These are phyloP conservation scores for Salvia rosmarinus DNA, from an alignment of 257 asterid species.

Conservation along the genomic window DNA sequence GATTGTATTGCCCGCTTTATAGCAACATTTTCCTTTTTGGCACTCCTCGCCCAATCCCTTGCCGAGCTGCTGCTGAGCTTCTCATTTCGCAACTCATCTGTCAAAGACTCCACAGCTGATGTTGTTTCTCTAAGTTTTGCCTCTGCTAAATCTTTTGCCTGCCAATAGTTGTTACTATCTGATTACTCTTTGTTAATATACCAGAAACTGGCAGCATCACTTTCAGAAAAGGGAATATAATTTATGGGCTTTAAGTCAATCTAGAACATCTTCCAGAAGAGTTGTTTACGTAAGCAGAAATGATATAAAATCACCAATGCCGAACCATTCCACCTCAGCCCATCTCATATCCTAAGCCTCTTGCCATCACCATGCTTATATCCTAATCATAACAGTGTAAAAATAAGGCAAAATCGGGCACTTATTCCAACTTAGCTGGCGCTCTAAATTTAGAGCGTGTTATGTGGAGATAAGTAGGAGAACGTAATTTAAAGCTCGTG, in stretches of 20 bases:
- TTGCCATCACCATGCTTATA: neutral
- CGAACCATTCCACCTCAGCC: neutral
- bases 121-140: slow-evolving; percentile 54
- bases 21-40: slow-evolving; percentile 70
- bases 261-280: neutral
- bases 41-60: slow-evolving; percentile 64
- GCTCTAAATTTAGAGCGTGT: too few species aligned
- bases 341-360: neutral
- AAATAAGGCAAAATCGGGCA: too few species aligned
- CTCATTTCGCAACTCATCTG: slow-evolving; percentile 70
- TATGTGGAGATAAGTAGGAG: too few species aligned
- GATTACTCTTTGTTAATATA: neutral
- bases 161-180: slow-evolving; percentile 36
- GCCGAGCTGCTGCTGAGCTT: slow-evolving; percentile 68
- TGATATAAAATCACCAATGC: neutral
- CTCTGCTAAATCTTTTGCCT: slow-evolving; percentile 88
- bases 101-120: slow-evolving; percentile 56
- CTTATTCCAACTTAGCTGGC: too few species aligned
- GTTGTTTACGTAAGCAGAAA: neutral
- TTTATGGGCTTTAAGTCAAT: neutral
- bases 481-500: too few species aligned
- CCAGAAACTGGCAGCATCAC: slow-evolving; percentile 12
- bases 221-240: neutral
- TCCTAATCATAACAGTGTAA: neutral
- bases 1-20: slow-evolving; percentile 87